Percentiles rank a stretch among this genome's conserved stretches.
phyloP scores from a whole-genome alignment of 2,329 filamentous ascomycete species.

The Trematosphaeria pertusa region DNA sequence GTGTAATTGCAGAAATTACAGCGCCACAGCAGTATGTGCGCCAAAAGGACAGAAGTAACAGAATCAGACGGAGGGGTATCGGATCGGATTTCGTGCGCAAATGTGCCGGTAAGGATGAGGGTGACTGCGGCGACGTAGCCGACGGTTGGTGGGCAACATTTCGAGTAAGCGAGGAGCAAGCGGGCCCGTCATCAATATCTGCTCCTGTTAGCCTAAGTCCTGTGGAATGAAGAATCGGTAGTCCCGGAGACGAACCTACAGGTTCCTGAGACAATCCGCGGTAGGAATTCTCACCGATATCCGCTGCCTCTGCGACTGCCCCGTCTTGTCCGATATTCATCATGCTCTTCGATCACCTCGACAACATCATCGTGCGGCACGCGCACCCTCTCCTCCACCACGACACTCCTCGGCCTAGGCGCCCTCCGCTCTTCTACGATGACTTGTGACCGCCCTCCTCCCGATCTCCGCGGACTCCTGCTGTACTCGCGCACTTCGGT shows the following conservation, averaged over 20 bases:
- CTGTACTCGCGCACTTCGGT: slow-evolving; percentile 48
- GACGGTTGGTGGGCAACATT: not conserved
- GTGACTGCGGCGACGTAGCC: not conserved
- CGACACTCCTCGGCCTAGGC: slow-evolving; percentile 44
- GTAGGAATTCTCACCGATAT: slow-evolving; percentile 56
- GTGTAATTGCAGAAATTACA: not conserved
- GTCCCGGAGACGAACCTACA: not conserved
- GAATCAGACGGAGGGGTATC: slow-evolving; percentile 7
- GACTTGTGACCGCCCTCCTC: slow-evolving; percentile 38
- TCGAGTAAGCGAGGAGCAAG: not conserved
- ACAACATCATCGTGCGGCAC: slow-evolving; percentile 62
- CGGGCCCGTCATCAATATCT: not conserved
- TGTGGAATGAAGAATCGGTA: not conserved
- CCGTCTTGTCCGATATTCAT: slow-evolving; percentile 47
- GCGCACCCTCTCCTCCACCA: slow-evolving; percentile 53
- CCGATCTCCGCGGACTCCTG: slow-evolving; percentile 42
- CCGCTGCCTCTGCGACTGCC: slow-evolving; percentile 49
- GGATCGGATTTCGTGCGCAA: not conserved
- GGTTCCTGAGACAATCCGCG: not conserved
- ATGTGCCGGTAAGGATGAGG: not conserved
- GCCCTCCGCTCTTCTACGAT: slow-evolving; percentile 47
- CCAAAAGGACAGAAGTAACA: slow-evolving; percentile 1
- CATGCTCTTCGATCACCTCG: slow-evolving; percentile 65
- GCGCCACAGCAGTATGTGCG: not conserved
- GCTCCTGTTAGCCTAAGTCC: not conserved